Conservation (phyloP, 2,329 filamentous ascomycete species). For the Ophiocordyceps sinensis region DNA sequence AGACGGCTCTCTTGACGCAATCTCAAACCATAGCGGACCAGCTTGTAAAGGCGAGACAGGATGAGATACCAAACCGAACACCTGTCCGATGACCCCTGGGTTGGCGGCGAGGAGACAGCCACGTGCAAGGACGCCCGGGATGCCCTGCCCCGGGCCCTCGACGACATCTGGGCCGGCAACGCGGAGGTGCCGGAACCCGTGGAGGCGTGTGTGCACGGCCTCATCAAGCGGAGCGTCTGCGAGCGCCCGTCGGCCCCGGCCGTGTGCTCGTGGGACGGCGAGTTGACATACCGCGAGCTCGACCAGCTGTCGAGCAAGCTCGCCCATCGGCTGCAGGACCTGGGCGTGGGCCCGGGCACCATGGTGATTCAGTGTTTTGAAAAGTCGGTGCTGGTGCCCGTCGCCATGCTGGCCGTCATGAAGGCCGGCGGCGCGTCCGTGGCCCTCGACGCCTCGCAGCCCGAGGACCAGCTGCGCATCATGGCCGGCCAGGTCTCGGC, state of each 20-base stretch:
- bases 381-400: slow-evolving; percentile 9
- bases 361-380: slow-evolving; percentile 9
- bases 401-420: slow-evolving; percentile 10
- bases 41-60: not conserved
- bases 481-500: slow-evolving; percentile 7
- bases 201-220: slow-evolving; percentile 22
- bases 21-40: no score
- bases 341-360: slow-evolving; percentile 12
- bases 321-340: slow-evolving; percentile 3
- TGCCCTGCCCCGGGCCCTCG: not conserved
- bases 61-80: slow-evolving; percentile 2
- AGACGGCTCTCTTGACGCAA: no score
- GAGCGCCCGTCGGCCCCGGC: slow-evolving; percentile 18
- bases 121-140: slow-evolving; percentile 1
- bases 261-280: slow-evolving; percentile 29
- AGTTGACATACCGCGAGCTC: slow-evolving; percentile 24
- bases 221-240: slow-evolving; percentile 21
- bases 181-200: slow-evolving; percentile 4
- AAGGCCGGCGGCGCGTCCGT: slow-evolving; percentile 10
- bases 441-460: slow-evolving; percentile 11
- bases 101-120: not conserved
- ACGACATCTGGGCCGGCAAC: slow-evolving; percentile 5
- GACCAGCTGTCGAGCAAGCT: slow-evolving; percentile 5
- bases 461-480: slow-evolving; percentile 5
- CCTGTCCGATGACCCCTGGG: not conserved